A percentile compares a stretch with the other conserved stretches of the same genome.
These are phyloP conservation scores for Jatropha multifida DNA, from an alignment of 441 rosid species.

Conservation along the genomic window DNA sequence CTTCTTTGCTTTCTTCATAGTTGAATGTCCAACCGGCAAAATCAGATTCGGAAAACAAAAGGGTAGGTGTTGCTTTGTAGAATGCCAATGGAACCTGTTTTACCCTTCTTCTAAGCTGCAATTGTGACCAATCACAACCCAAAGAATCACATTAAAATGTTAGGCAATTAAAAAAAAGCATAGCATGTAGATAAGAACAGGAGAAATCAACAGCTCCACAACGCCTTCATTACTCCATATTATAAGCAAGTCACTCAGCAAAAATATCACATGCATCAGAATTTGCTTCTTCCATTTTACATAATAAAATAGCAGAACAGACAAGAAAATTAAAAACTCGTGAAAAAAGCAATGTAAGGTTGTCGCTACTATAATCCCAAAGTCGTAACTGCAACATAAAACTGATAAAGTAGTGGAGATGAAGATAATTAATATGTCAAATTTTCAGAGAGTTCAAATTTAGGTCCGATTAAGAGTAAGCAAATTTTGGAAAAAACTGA, in stretches of 20 bases:
- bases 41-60: constrained; percentile 70
- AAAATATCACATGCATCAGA: background rate
- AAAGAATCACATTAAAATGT: background rate
- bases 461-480: too few species aligned
- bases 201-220: background rate
- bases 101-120: constrained; percentile 82
- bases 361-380: background rate
- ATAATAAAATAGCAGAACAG: background rate
- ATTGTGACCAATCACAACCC: constrained; percentile 11
- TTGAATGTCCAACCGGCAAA: constrained; percentile 80
- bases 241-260: background rate
- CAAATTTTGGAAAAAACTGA: too few species aligned
- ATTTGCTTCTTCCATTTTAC: background rate
- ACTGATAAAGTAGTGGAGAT: background rate
- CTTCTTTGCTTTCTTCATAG: constrained; percentile 25
- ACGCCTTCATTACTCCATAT: background rate
- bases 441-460: background rate
- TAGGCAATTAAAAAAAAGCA: background rate
- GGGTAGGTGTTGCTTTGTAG: constrained; percentile 59
- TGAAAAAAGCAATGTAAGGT: background rate
- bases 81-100: constrained; percentile 90
- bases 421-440: background rate
- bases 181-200: background rate
- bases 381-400: background rate
- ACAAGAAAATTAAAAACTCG: background rate